A percentile compares a stretch with the other conserved stretches of the same genome.
These are phyloP conservation scores for Lichtheimia hyalospora DNA, from an alignment of 371 early-diverging fungal genomes.

Conservation along the genomic window DNA sequence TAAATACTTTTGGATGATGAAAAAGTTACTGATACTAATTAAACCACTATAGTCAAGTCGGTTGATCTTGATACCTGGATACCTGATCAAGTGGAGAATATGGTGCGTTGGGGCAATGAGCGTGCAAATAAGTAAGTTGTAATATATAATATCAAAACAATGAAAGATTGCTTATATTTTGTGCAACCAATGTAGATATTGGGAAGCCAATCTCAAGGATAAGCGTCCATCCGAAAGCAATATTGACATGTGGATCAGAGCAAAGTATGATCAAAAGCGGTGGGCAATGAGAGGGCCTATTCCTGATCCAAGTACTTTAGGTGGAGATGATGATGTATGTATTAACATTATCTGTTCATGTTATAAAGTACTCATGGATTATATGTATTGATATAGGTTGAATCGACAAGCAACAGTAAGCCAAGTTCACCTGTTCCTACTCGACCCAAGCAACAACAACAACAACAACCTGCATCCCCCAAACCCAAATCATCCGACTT, in stretches of 20 bases:
- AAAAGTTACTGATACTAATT: neutral
- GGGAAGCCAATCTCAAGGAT: conserved; percentile 62
- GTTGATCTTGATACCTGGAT: conserved; percentile 88
- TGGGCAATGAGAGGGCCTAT: conserved; percentile 72
- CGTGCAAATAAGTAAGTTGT: conserved; percentile 63
- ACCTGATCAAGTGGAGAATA: conserved; percentile 81
- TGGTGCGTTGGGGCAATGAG: conserved; percentile 84
- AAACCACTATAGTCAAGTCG: conserved; percentile 62
- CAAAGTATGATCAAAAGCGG: conserved; percentile 83
- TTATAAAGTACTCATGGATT: neutral
- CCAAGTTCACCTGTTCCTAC: neutral
- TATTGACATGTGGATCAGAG: conserved; percentile 81
- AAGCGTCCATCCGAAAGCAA: conserved; percentile 55
- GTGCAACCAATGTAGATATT: conserved; percentile 40
- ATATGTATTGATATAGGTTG: neutral
- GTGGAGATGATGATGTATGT: conserved; percentile 38
- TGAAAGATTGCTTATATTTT: neutral
- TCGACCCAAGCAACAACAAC: neutral
- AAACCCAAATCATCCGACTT: conserved; percentile 25
- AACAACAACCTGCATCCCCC: neutral
- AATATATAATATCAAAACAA: neutral
- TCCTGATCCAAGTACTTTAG: conserved; percentile 73
- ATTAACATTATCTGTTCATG: neutral
- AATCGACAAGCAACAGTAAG: neutral
- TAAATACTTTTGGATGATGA: conserved; percentile 16